Percentiles rank a stretch among this genome's conserved stretches.
These are phyloP conservation scores for Aspergillus arachidicola DNA, from an alignment of 2,329 filamentous ascomycete species.

Conservation along the genomic window DNA sequence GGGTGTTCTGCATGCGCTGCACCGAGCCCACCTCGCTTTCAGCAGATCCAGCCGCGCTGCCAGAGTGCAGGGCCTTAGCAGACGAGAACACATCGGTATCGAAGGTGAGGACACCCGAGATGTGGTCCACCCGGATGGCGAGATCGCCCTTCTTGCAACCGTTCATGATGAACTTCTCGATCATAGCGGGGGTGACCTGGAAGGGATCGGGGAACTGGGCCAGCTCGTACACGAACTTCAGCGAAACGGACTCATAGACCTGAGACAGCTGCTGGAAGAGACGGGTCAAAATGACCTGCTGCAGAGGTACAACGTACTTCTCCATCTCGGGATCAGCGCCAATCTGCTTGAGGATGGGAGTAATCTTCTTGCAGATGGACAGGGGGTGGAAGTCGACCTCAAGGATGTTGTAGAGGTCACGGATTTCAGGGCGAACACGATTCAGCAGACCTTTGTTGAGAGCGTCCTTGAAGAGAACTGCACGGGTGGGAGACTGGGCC, in stretches of 20 bases:
- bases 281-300: constrained; percentile 97
- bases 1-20: constrained; percentile 95
- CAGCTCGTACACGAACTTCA: constrained; percentile 88
- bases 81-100: constrained; percentile 98
- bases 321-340: constrained; percentile 93
- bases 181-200: constrained; percentile 84
- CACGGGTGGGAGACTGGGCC: constrained; percentile 83
- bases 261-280: constrained; percentile 99
- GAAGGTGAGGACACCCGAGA: constrained; percentile 91
- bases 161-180: constrained; percentile 99
- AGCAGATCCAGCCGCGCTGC: constrained; percentile 81
- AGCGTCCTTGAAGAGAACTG: constrained; percentile 91
- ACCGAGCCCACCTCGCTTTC: constrained; percentile 83
- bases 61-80: constrained; percentile 84
- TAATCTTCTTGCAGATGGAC: constrained; percentile 99
- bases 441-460: constrained; percentile 92
- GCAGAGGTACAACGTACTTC: constrained; percentile 91
- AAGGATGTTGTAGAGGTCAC: constrained; percentile 96
- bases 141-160: constrained; percentile 99
- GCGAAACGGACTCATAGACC: constrained; percentile 96
- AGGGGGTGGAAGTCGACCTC: constrained; percentile 99
- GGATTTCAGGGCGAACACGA: constrained; percentile 90
- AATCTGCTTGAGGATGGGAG: constrained; percentile 91
- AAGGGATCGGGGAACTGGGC: constrained; percentile 96
- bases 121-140: constrained; percentile 93